Conservation (phyloP, 768 basidiomycete genomes). For the Dioszegia crocea region DNA sequence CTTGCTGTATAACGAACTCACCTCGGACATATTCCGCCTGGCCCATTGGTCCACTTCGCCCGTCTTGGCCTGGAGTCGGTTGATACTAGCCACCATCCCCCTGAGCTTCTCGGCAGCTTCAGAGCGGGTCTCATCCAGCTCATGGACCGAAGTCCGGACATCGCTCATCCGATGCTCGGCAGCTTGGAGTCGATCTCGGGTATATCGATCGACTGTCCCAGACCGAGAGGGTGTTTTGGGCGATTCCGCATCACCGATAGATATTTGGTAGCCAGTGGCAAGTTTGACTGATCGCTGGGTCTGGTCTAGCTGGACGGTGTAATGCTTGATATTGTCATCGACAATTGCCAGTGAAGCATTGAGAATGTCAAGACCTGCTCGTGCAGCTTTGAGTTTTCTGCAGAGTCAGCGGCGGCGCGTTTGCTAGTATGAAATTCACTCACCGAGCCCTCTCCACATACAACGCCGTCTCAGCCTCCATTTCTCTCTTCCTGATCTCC, state of each 20-base stretch:
- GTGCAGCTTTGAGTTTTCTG: not conserved
- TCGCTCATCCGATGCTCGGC: not conserved
- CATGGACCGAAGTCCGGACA: not conserved
- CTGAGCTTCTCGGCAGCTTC: not conserved
- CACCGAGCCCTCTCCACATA: slow-evolving; percentile 25
- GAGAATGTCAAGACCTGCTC: slow-evolving; percentile 15
- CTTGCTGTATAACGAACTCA: not conserved
- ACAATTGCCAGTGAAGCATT: slow-evolving; percentile 10
- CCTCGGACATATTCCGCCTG: not conserved
- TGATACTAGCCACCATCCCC: not conserved
- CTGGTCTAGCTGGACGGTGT: slow-evolving; percentile 23
- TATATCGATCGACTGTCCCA: slow-evolving; percentile 10
- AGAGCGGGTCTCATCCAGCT: not conserved
- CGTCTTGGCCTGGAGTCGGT: not conserved
- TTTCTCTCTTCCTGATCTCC: slow-evolving; percentile 16
- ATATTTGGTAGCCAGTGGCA: slow-evolving; percentile 9
- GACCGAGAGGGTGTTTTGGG: no score
- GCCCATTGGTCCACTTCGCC: not conserved
- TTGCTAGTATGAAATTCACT: slow-evolving; percentile 4
- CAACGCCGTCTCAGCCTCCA: slow-evolving; percentile 22
- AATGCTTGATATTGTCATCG: slow-evolving; percentile 28
- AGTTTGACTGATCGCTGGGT: slow-evolving; percentile 9
- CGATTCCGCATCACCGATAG: no score
- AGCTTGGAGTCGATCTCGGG: not conserved
- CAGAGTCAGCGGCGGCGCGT: not conserved